Conservation (phyloP, 108 stramenopile species). For the Cyclotella baltica region DNA sequence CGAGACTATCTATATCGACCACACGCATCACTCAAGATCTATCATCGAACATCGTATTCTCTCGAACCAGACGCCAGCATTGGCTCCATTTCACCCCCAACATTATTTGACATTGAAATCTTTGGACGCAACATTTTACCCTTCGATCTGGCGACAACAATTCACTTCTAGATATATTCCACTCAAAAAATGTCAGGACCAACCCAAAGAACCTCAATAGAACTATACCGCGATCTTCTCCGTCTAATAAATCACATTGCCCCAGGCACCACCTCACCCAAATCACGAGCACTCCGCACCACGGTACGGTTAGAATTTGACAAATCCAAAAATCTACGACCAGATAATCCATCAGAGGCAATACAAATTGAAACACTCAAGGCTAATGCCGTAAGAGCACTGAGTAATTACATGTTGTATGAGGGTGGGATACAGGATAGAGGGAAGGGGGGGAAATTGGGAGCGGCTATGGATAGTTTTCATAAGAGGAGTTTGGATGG, state of each 20-base stretch:
- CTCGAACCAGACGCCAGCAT: too few relatives aligned
- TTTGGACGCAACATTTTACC: too few relatives aligned
- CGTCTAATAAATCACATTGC: slow-evolving; percentile 81
- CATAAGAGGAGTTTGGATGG: slow-evolving; percentile 51
- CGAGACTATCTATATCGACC: too few relatives aligned
- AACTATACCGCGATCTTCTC: slow-evolving; percentile 87
- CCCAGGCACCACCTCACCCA: slow-evolving; percentile 74
- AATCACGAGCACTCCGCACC: slow-evolving; percentile 73
- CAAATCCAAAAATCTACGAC: slow-evolving; percentile 46
- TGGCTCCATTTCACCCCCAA: too few relatives aligned
- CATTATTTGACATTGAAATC: too few relatives aligned
- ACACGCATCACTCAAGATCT: too few relatives aligned
- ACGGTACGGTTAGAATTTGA: slow-evolving; percentile 77
- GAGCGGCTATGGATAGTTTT: slow-evolving; percentile 54
- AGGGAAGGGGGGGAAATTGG: slow-evolving; percentile 52
- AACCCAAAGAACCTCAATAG: slow-evolving; percentile 48
- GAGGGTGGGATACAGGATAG: slow-evolving; percentile 80
- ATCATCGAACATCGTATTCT: too few relatives aligned
- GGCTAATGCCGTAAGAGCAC: slow-evolving; percentile 81
- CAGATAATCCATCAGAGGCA: slow-evolving; percentile 39
- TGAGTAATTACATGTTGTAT: slow-evolving; percentile 89
- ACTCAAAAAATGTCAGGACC: slow-evolving; percentile 30
- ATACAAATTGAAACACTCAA: slow-evolving; percentile 68
- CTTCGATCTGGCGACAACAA: not conserved
- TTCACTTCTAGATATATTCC: not conserved